phyloP scores from a whole-genome alignment of 805 yeast species.

The Blastobotrys terrestris region DNA sequence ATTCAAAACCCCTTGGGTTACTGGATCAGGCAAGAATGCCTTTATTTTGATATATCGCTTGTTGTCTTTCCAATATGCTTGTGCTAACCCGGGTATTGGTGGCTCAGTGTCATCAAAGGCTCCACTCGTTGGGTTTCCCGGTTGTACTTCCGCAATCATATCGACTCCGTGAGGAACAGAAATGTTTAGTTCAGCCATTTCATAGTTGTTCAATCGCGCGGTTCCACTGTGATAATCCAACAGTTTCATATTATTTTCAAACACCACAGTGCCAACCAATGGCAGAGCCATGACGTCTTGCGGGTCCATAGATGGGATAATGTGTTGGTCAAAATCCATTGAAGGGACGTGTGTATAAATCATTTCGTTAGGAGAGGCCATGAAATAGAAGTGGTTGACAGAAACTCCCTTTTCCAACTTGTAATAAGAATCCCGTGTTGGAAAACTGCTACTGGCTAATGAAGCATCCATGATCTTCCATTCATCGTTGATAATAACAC shows the following conservation, averaged over 20 bases:
- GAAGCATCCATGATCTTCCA: slow-evolving; percentile 76
- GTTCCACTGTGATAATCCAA: slow-evolving; percentile 71
- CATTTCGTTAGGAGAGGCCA: slow-evolving; percentile 67
- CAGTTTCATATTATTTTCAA: slow-evolving; percentile 51
- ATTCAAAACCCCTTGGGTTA: slow-evolving; percentile 62
- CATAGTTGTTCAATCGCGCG: slow-evolving; percentile 65
- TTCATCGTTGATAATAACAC: slow-evolving; percentile 66
- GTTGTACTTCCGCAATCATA: slow-evolving; percentile 42
- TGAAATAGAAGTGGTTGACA: slow-evolving; percentile 59
- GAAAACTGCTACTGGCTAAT: slow-evolving; percentile 54
- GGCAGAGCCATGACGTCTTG: slow-evolving; percentile 76
- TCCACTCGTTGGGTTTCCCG: slow-evolving; percentile 10
- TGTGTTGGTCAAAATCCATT: slow-evolving; percentile 73
- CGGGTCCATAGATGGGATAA: slow-evolving; percentile 77
- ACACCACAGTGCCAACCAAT: slow-evolving; percentile 76
- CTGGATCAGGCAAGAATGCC: slow-evolving; percentile 69
- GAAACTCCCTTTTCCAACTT: slow-evolving; percentile 30
- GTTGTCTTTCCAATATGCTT: slow-evolving; percentile 62
- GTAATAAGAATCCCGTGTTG: slow-evolving; percentile 40
- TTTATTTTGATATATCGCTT: slow-evolving; percentile 70
- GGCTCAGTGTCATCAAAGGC: slow-evolving; percentile 35
- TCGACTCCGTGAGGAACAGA: slow-evolving; percentile 68
- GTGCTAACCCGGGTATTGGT: slow-evolving; percentile 59
- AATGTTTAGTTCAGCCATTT: slow-evolving; percentile 72
- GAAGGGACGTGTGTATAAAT: slow-evolving; percentile 85